Percentiles rank a stretch among this genome's conserved stretches.
These are phyloP conservation scores for Pelargonium myrrhifolium DNA, from an alignment of 441 rosid genomes.

Conservation along the genomic window DNA sequence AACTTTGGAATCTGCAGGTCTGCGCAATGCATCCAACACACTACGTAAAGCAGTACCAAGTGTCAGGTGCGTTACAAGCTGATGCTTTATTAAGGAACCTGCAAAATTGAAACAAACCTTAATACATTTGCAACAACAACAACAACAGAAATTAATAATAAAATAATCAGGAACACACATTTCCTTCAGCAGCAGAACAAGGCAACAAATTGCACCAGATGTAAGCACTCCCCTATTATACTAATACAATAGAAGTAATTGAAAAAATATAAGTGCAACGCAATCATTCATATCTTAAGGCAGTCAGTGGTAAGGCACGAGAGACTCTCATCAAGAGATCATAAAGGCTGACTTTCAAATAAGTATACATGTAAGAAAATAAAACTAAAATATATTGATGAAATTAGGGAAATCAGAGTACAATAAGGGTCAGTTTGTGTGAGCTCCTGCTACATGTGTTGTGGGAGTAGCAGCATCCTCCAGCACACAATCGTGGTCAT, in stretches of 20 bases:
- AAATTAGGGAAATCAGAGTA: background rate
- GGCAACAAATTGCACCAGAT: no score
- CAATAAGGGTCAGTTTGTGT: no score
- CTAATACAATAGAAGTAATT: no score
- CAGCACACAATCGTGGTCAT: background rate
- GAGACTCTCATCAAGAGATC: background rate
- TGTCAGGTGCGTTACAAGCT: constrained; percentile 86
- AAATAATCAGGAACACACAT: background rate
- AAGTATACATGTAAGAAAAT: background rate
- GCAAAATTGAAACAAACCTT: background rate
- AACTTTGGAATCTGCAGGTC: constrained; percentile 98
- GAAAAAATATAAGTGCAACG: no score
- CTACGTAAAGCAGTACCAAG: constrained; percentile 94
- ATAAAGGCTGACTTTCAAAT: background rate
- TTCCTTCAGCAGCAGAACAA: no score
- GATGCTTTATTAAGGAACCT: constrained; percentile 64
- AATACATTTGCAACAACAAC: background rate
- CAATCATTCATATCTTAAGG: background rate
- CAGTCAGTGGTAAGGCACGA: background rate
- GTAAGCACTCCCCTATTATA: no score
- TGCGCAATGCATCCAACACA: constrained; percentile 91
- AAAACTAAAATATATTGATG: no score
- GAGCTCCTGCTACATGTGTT: no score
- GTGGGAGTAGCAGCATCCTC: background rate
- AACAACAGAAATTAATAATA: no score